Percentiles rank a stretch among this genome's conserved stretches.
These are phyloP conservation scores for Syzygium syzygioides DNA, from an alignment of 441 rosid species.

Conservation along the genomic window DNA sequence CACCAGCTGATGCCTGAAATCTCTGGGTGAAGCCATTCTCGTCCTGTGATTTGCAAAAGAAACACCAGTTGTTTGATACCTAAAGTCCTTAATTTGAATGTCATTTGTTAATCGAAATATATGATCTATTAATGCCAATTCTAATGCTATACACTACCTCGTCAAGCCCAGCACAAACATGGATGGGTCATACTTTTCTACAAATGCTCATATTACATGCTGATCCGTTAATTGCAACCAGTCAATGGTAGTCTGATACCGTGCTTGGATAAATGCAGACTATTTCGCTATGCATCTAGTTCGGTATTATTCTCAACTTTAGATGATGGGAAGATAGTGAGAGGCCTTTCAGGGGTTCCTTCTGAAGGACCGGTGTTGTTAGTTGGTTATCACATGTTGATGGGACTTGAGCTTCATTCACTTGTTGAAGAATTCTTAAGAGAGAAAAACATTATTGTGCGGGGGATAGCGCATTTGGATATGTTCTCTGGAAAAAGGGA, in stretches of 20 bases:
- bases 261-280: neutral
- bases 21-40: neutral
- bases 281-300: neutral
- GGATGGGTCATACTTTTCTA: neutral
- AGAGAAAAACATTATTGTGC: neutral
- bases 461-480: neutral
- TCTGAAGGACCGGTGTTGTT: neutral
- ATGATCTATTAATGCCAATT: neutral
- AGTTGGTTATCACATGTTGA: neutral
- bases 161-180: neutral
- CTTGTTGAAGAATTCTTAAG: neutral
- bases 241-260: neutral
- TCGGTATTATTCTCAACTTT: neutral
- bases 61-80: neutral
- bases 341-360: neutral
- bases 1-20: neutral
- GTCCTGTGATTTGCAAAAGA: neutral
- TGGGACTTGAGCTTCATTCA: neutral
- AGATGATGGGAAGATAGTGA: neutral
- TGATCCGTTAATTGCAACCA: neutral
- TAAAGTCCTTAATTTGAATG: neutral
- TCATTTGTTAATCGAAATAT: neutral
- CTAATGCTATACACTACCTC: neutral
- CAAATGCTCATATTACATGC: neutral
- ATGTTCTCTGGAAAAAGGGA: neutral